Evolutionary conservation across 2,329 filamentous ascomycete genomes (phyloP).

Genomic region (Cadophora sp.): DNA sequence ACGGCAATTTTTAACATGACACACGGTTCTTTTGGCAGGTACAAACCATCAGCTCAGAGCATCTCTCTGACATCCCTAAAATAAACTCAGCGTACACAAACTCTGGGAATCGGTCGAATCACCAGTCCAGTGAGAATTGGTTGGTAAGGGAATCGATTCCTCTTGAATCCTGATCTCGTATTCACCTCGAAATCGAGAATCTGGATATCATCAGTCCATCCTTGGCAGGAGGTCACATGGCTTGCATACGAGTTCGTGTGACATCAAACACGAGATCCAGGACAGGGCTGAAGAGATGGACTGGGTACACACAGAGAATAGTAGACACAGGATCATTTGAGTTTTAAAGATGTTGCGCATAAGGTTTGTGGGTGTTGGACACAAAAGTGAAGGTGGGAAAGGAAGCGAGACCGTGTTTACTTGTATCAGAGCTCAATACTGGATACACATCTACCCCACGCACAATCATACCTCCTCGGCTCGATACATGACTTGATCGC

Average conservation of each 20-base stretch:
- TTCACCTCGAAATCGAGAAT: not conserved
- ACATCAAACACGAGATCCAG: not conserved
- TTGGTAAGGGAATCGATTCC: not conserved
- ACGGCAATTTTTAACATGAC: too few relatives aligned
- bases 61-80: not conserved
- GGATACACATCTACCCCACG: too few relatives aligned
- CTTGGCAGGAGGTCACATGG: not conserved
- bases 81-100: not conserved
- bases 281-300: not conserved
- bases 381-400: too few relatives aligned
- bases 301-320: not conserved
- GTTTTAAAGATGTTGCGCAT: too few relatives aligned
- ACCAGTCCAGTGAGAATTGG: not conserved
- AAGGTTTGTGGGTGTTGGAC: too few relatives aligned
- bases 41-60: not conserved
- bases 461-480: too few relatives aligned
- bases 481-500: too few relatives aligned
- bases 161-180: slow-evolving; percentile 6
- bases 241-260: slow-evolving; percentile 9
- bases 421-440: too few relatives aligned
- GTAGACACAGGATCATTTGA: too few relatives aligned
- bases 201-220: not conserved
- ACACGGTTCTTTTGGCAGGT: not conserved
- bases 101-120: not conserved
- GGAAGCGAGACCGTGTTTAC: too few relatives aligned